phyloP scores from a whole-genome alignment of 768 basidiomycete species.

The Panellus pusillus region DNA sequence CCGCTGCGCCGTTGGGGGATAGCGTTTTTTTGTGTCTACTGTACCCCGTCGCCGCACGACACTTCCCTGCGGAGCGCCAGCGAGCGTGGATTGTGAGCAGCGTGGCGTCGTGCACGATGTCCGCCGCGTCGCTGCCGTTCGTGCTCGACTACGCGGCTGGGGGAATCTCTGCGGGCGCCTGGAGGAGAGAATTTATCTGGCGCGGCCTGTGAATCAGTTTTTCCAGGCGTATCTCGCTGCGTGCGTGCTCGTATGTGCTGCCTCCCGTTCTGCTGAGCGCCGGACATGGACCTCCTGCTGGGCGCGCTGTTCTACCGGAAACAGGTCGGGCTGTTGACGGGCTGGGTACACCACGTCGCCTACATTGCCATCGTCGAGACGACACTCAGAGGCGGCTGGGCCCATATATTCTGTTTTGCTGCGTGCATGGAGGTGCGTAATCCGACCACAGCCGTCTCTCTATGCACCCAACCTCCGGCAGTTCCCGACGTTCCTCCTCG shows the following conservation, averaged over 20 bases:
- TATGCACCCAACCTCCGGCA: conserved; percentile 18
- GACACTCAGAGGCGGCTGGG: conserved; percentile 28
- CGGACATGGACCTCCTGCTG: conserved; percentile 34
- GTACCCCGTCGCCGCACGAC: conserved; percentile 27
- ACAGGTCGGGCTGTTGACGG: conserved; percentile 44
- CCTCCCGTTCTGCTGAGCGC: not conserved
- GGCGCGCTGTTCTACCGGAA: conserved; percentile 39
- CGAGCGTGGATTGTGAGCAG: conserved; percentile 44
- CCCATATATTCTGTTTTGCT: conserved; percentile 38
- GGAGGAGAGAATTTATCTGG: not conserved
- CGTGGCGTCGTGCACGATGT: conserved; percentile 37
- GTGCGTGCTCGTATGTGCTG: not conserved
- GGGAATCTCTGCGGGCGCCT: not conserved
- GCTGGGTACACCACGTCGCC: conserved; percentile 48
- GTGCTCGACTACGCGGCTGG: conserved; percentile 25
- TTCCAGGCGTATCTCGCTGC: conserved; percentile 30
- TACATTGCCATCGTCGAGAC: conserved; percentile 40
- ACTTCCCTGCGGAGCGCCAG: conserved; percentile 34
- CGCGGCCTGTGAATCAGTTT: conserved; percentile 27
- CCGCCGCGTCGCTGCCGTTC: conserved; percentile 36
- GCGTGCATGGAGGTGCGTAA: conserved; percentile 40
- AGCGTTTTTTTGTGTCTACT: not conserved
- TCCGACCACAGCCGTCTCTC: not conserved
- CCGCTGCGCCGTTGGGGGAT: too few species aligned
- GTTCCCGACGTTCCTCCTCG: conserved; percentile 57